Base-by-base conservation (phyloP, 129 eudicot genomes). In the Artemisia argyi region DNA sequence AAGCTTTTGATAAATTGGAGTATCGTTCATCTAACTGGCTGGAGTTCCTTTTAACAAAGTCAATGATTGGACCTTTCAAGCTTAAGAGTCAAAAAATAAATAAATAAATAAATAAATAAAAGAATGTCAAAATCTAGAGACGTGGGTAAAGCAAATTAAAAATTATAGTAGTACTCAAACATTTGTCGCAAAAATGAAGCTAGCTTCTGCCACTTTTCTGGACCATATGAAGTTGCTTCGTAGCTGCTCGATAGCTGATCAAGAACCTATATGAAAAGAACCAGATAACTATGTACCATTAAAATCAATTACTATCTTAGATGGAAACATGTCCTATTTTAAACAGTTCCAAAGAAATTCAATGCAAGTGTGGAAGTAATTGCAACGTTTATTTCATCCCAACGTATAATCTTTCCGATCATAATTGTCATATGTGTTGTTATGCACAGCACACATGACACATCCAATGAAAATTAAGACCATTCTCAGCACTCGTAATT, bases 51-150 rank as follows among this genome's bases (percentile, higher is more conserved):
- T 88, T 89, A 69, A 89, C 82, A 66, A 95, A 85, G 72, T 95
- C 99, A 9, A 79, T 82, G 66, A 95, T 59, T n/a, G 97, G 95
- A 73, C 99, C 99, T 74, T 95, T 96, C 89, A 95, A 83, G 78
- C 99, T 95, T 84, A 35, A 73, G 22, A 63, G 47, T 14, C 5
- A 13, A 62, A 42, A 71, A n/a, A n/a, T n/a, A n/a, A n/a, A n/a
- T n/a, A n/a, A n/a, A n/a, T n/a, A n/a, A n/a, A n/a, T n/a, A n/a
- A n/a, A n/a, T n/a, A 74, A 15, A 19, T 52, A 65, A 22, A 62
- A 61, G 46, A 71, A 28, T 0, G 16, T 78, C 72, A 71, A 52
- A 30, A 26, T 48, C 61, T 22, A 72, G 8, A 64, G 42, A 71
- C 60, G 9, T 12, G 16, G 52, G 51, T 44, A 65, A 63, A 24